Base-by-base conservation (phyloP, 768 basidiomycete species). In the Russula lepida region DNA sequence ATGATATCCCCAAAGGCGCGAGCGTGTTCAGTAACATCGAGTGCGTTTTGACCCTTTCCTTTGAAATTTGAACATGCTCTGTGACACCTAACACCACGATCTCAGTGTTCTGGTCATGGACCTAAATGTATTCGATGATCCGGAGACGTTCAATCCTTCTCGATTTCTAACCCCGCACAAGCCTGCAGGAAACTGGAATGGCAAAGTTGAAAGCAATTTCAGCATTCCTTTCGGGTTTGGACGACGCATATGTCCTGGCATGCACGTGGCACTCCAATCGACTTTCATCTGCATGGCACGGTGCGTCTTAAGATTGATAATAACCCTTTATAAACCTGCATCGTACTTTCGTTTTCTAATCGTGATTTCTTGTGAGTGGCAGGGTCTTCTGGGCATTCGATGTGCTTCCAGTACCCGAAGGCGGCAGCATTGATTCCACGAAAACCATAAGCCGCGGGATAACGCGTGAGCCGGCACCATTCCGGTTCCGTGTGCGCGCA, bases 121-220 rank as follows among this genome's bases (percentile, higher is more conserved):
- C 30, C 65, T 65, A 27, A 59, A 57, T 35, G 23, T 68, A 8
- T 64, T 70, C 60, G 59, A 68, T 21, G 58, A 62, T 39, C 67
- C 63, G 7, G 67, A 65, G n/a, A 53, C 33, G 9, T 70, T 70
- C 64, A 52, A 60, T n/a, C 68, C 69, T n/a, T 68, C 67, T 37
- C 66, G 68, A 6, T 68, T 71, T 54, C 60, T 67, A 6, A 27
- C 48, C 13, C 50, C 62, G 46, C 58, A 54, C 23, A 41, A 46
- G n/a, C 37, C 39, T 2, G 37, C 1, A n/a, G 59, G 53, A 30
- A 59, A 41, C 6, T 51, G 58, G 56, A 46, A 47, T 28, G 58
- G 52, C 33, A 62, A 60, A 11, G 32, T 63, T 11, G 62, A 61
- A 43, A 48, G 37, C n/a, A 59, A 62, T 33, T 65, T 66, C 44